Conservation (phyloP, 129 eudicot genomes). For the Glebionis coronaria region DNA sequence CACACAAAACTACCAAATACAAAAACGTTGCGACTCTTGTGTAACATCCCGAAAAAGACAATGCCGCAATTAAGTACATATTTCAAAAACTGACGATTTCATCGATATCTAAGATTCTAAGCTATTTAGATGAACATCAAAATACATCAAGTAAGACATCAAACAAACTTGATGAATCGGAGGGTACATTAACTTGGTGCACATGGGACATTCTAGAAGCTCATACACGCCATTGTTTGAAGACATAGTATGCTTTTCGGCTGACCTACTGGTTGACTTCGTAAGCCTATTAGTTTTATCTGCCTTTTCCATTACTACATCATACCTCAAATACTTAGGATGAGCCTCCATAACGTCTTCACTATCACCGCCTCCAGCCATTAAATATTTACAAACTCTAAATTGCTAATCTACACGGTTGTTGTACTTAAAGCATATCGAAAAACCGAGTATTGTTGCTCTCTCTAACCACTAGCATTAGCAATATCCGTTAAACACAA, state of each 20-base stretch:
- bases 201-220: constrained; percentile 43
- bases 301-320: constrained; percentile 22
- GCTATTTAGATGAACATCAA: background rate
- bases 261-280: constrained; percentile 16
- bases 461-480: constrained; percentile 10
- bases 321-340: constrained; percentile 27
- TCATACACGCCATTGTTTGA: constrained; percentile 33
- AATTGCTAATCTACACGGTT: background rate
- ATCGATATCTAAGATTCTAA: background rate
- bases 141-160: background rate
- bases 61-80: background rate
- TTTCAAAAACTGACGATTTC: background rate
- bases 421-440: constrained; percentile 7
- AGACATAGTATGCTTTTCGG: constrained; percentile 14
- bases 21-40: background rate
- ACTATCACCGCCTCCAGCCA: constrained; percentile 31
- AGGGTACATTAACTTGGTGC: constrained; percentile 42
- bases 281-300: constrained; percentile 16
- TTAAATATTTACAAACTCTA: constrained; percentile 10
- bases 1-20: background rate
- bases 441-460: background rate
- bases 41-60: background rate
- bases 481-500: constrained; percentile 31
- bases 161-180: constrained; percentile 43
- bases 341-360: constrained; percentile 37